Base-by-base conservation (phyloP, 2,329 filamentous ascomycete genomes). In the Penicillium glabrum region DNA sequence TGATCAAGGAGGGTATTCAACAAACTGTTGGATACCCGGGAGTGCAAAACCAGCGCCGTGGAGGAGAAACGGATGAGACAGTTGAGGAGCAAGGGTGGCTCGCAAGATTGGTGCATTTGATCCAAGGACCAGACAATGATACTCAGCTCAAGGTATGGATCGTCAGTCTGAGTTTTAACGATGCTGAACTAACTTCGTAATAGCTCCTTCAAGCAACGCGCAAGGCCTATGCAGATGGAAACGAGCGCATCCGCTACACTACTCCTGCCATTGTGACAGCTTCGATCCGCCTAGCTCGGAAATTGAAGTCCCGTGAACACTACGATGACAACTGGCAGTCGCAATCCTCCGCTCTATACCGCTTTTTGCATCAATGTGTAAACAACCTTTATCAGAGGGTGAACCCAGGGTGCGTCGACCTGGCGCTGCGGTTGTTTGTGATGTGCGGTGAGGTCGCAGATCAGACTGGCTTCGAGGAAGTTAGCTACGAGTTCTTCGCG, bases 61-160 rank as follows among this genome's bases (percentile, higher is more conserved):
- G 86, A 21, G 80, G 84, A 46, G 96, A 99, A 79, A 98, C 95
- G 0, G 95, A 99, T 60, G 96, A 99, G 78, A 98, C 93, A 0
- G 87, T 98, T 69, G 93, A 99, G 75, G 95, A 99, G 77, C 95
- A 99, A 80, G 95, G 95, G 51, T 97, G 92, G 92, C 82, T 99
- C 53, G 95, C 95, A 35, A 85, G 95, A 66, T 88, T 99, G 69
- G 87, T 97, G 19, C 95, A 99, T 76, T 80, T 97, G 54, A 85
- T 99, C 51, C 83, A 91, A 56, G 89, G 86, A 45, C 82, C 90
- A 35, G 86, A 96, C 71, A 98, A 98, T 69, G 91, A 96, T 67
- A 96, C 89, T 0, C 95, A 99, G 72, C 95, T 96, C 78, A 91
- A 91, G 75, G 82, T 82, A 74, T 51, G 56, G 16, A 23, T 39